Evolutionary conservation across 306 rosid species (phyloP).

Genomic region (Alnus rubra): DNA sequence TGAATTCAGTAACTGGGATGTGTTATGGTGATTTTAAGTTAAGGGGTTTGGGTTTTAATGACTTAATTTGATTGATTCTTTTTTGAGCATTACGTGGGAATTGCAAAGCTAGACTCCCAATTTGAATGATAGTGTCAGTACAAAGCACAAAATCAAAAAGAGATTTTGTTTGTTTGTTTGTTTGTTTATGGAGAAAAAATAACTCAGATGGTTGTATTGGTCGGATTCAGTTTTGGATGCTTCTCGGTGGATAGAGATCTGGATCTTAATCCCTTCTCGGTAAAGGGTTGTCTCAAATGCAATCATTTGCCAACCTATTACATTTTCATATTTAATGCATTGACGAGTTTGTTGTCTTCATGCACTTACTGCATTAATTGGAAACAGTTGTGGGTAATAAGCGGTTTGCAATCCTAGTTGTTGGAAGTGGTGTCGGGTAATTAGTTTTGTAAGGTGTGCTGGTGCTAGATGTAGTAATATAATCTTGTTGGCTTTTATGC

Average conservation of each 20-base stretch:
- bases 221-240: background rate
- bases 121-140: background rate
- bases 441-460: conserved; percentile 1
- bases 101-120: background rate
- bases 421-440: background rate
- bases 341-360: background rate
- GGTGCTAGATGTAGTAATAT: background rate
- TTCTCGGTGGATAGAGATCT: background rate
- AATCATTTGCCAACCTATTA: background rate
- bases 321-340: background rate
- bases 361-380: background rate
- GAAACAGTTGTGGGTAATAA: background rate
- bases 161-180: too few relatives aligned
- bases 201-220: background rate
- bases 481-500: conserved; percentile 4
- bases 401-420: background rate
- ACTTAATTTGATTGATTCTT: background rate
- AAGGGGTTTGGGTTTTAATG: background rate
- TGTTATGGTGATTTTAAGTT: background rate
- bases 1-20: background rate
- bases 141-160: background rate
- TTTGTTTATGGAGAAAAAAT: background rate
- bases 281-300: background rate
- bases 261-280: too few relatives aligned
- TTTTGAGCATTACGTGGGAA: background rate